phyloP scores from a whole-genome alignment of 164 flowering plant species.

The Stephania japonica region DNA sequence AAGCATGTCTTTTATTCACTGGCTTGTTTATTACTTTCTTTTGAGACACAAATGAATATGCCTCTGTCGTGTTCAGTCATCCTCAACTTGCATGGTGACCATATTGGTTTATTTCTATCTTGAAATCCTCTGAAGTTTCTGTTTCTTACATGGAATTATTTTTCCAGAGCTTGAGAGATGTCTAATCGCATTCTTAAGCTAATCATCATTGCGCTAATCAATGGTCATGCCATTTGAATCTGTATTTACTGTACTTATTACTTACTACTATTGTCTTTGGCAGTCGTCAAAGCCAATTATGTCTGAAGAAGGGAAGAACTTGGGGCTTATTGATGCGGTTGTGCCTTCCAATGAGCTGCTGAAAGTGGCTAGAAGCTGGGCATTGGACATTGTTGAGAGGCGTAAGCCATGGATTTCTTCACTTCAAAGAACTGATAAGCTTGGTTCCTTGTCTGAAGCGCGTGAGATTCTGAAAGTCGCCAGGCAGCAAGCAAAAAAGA shows the following conservation, averaged over 20 bases:
- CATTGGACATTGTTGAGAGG: conserved; percentile 75
- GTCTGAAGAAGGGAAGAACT: conserved; percentile 82
- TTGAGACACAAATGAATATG: background rate
- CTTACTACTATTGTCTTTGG: conserved; percentile 7
- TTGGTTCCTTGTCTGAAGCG: conserved; percentile 81
- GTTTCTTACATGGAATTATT: background rate
- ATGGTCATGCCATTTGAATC: background rate
- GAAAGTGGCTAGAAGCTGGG: conserved; percentile 67
- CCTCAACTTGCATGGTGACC: background rate
- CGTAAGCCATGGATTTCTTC: conserved; percentile 83
- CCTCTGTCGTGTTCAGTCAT: background rate
- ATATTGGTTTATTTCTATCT: background rate
- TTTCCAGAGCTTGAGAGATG: background rate
- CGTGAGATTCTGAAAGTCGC: conserved; percentile 52
- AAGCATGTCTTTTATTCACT: background rate
- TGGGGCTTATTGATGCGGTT: conserved; percentile 87
- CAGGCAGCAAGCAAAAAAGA: conserved; percentile 57
- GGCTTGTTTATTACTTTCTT: background rate
- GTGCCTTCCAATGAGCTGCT: conserved; percentile 71
- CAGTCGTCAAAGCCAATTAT: conserved; percentile 72
- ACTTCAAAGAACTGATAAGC: conserved; percentile 70
- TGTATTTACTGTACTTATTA: conserved; percentile 5
- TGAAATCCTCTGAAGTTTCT: background rate
- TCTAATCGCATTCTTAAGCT: background rate
- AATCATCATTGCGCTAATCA: background rate